Percentiles rank a stretch among this genome's conserved stretches.
phyloP scores from a whole-genome alignment of 805 yeast species.

The Lipomyces spencermartinsiae region DNA sequence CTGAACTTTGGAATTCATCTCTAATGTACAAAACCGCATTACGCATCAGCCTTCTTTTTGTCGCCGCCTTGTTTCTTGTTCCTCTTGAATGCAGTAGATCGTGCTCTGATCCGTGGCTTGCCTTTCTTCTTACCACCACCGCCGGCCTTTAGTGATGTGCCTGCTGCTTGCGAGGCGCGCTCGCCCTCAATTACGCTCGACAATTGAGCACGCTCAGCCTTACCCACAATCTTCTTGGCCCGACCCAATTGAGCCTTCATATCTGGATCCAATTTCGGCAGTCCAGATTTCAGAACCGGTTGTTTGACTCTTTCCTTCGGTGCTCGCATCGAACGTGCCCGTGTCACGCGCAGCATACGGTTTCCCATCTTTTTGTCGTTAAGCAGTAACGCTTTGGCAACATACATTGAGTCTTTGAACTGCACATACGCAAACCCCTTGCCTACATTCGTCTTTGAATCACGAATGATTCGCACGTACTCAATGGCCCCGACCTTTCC shows the following conservation, averaged over 20 bases:
- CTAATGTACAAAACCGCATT: background rate
- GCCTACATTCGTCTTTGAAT: constrained; percentile 90
- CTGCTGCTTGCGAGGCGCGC: constrained; percentile 43
- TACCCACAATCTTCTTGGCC: constrained; percentile 75
- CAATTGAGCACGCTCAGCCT: constrained; percentile 74
- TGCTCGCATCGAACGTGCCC: constrained; percentile 57
- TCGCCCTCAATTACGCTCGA: constrained; percentile 46
- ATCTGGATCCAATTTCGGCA: constrained; percentile 59
- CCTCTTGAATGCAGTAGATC: constrained; percentile 59
- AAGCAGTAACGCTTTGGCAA: constrained; percentile 78
- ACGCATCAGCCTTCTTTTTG: background rate
- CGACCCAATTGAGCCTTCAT: constrained; percentile 83
- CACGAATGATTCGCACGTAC: constrained; percentile 89
- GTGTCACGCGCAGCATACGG: constrained; percentile 76
- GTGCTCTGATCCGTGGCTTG: constrained; percentile 64
- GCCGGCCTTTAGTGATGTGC: constrained; percentile 37
- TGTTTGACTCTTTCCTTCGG: constrained; percentile 6
- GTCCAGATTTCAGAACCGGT: constrained; percentile 35
- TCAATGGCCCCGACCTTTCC: constrained; percentile 71
- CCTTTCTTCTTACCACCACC: constrained; percentile 48
- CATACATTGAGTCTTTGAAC: constrained; percentile 68
- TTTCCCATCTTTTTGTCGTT: constrained; percentile 66
- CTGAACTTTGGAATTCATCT: background rate
- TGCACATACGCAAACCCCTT: constrained; percentile 98
- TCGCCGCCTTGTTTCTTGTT: constrained; percentile 39